Conservation (phyloP, 176 grass and related monocot species). For the Saccharum officinarum region DNA sequence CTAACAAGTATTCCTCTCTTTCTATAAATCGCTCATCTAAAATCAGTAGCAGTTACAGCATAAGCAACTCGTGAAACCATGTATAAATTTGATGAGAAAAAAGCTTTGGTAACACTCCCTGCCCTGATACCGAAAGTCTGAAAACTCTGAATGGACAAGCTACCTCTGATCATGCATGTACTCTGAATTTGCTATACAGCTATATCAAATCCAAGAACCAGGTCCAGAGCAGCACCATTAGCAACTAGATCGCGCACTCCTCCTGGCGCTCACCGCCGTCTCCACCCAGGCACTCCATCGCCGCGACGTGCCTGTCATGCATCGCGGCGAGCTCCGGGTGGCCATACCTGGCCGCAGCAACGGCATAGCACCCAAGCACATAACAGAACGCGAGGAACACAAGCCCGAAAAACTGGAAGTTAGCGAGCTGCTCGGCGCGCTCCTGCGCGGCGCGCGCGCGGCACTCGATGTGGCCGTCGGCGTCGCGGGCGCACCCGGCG, state of each 20-base stretch:
- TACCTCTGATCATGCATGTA: too few species aligned
- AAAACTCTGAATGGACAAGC: too few species aligned
- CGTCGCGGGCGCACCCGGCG: slow-evolving; percentile 46
- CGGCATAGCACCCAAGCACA: slow-evolving; percentile 49
- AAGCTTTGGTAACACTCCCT: too few species aligned
- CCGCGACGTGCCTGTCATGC: slow-evolving; percentile 29
- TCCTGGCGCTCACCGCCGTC: neutral
- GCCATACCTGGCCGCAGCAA: slow-evolving; percentile 45
- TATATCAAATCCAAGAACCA: too few species aligned
- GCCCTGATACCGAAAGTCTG: too few species aligned
- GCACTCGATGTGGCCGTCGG: slow-evolving; percentile 46
- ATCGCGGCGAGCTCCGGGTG: slow-evolving; percentile 44
- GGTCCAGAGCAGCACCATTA: too few species aligned
- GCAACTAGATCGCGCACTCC: neutral
- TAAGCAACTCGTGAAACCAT: too few species aligned
- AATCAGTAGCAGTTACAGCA: neutral
- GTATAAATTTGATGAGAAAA: too few species aligned
- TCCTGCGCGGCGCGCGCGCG: slow-evolving; percentile 43
- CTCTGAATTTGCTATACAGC: too few species aligned
- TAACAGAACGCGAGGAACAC: neutral
- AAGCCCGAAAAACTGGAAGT: slow-evolving; percentile 65
- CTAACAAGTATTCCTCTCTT: too few species aligned
- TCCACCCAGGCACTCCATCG: neutral
- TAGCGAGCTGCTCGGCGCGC: slow-evolving; percentile 67
- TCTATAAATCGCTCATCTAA: neutral